Conservation (phyloP, 2,329 filamentous ascomycete genomes). For the Paramyrothecium roridum region DNA sequence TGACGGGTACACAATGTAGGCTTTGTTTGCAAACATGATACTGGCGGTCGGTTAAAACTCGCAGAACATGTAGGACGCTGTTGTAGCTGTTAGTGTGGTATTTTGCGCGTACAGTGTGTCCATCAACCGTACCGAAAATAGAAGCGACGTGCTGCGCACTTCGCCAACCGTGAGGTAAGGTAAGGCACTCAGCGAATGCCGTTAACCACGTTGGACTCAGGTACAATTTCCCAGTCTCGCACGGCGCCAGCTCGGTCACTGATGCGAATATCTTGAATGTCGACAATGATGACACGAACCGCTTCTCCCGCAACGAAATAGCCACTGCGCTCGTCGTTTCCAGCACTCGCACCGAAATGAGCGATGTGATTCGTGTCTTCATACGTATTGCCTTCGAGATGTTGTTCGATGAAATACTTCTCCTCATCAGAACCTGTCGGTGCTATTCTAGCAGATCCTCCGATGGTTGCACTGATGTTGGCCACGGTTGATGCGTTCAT, state of each 20-base stretch:
- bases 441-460: conserved; percentile 77
- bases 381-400: conserved; percentile 92
- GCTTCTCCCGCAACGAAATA: conserved; percentile 78
- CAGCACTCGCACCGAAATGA: conserved; percentile 31
- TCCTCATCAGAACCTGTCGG: conserved; percentile 76
- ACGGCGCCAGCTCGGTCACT: conserved; percentile 96
- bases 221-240: conserved; percentile 64
- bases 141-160: no score
- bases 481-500: conserved; percentile 86
- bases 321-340: conserved; percentile 51
- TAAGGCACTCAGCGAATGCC: conserved; percentile 34
- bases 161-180: no score
- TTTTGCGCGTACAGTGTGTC: no score
- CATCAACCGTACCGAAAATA: no score
- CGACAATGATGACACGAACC: conserved; percentile 83
- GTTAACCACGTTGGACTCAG: conserved; percentile 35
- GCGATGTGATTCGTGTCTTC: conserved; percentile 44
- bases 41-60: no score
- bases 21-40: no score
- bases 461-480: conserved; percentile 90
- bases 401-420: conserved; percentile 74
- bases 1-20: no score
- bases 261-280: conserved; percentile 79
- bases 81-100: no score
- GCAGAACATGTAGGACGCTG: no score